These are phyloP conservation scores for Saccharata proteae DNA, from an alignment of 2,329 filamentous ascomycete genomes.

Conservation along the genomic window DNA sequence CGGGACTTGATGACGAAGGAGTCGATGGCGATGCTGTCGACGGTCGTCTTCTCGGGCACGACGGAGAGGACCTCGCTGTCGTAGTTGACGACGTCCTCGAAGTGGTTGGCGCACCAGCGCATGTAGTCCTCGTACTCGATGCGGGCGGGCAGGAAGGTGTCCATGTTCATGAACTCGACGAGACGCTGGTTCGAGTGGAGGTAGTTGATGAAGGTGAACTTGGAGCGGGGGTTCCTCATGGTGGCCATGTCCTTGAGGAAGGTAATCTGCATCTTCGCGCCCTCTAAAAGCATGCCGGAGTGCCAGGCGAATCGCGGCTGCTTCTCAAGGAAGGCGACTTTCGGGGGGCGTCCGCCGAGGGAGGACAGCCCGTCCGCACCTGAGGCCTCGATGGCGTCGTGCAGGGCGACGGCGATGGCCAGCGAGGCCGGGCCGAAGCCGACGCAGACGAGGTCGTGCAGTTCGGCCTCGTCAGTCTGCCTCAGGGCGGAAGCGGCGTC, in stretches of 20 bases:
- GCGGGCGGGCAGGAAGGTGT: slow-evolving; percentile 75
- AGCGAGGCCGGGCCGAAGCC: slow-evolving; percentile 89
- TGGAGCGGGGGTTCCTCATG: slow-evolving; percentile 71
- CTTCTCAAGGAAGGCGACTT: slow-evolving; percentile 78
- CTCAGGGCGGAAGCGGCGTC: slow-evolving; percentile 34
- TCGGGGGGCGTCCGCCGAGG: slow-evolving; percentile 41
- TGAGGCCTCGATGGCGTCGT: slow-evolving; percentile 50
- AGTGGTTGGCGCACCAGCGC: slow-evolving; percentile 77
- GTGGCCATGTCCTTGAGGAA: slow-evolving; percentile 95
- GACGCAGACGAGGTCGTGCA: slow-evolving; percentile 79
- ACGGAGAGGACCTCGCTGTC: slow-evolving; percentile 65
- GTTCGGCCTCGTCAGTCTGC: slow-evolving; percentile 45
- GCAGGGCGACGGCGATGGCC: slow-evolving; percentile 76
- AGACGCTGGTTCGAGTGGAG: slow-evolving; percentile 70
- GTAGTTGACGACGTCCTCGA: slow-evolving; percentile 62
- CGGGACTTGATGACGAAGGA: slow-evolving; percentile 57
- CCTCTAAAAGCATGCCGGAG: slow-evolving; percentile 85
- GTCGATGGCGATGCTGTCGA: slow-evolving; percentile 41
- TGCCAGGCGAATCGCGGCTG: slow-evolving; percentile 83
- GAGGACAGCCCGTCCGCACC: slow-evolving; percentile 32
- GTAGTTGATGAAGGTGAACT: slow-evolving; percentile 95
- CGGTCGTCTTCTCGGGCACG: slow-evolving; percentile 42
- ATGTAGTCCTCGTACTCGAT: slow-evolving; percentile 94
- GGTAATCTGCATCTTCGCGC: slow-evolving; percentile 93
- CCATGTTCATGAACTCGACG: slow-evolving; percentile 80